Base-by-base conservation (phyloP, 169 alveolate genomes). In the Plasmodium knowlesi region DNA sequence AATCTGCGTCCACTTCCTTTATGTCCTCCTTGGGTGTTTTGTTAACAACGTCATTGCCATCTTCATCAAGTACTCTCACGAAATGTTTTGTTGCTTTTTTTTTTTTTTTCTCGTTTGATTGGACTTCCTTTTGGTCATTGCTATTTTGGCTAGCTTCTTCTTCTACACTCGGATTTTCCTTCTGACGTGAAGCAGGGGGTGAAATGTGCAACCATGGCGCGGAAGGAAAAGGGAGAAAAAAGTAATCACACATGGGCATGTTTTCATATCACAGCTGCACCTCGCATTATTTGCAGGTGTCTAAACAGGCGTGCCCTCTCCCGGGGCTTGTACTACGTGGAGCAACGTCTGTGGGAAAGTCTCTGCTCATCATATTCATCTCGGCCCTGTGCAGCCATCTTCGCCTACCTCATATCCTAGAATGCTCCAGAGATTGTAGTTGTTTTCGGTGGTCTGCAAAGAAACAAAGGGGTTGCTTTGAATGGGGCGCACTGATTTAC, bases 391-490 rank as follows among this genome's bases (percentile, higher is more conserved):
- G 30, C n/a, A 6, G 32, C 54, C 37, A 16, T 8, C 30, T 19
- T 3, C 39, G 25, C 39, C 72, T 80, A 90, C 94, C 57, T 79
- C 94, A 70, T 79, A 90, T 54, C 94, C 94, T 16, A 90, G 37
- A 0, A 90, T 90, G 37, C 61, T 90, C 94, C 94, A 90, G 72
- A 90, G 72, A 30, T 86, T 71, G 61, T 34, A 39, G 12, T 79
- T 80, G 19, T 43, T 70, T 67, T 34, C 82, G 10, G 70, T 22
- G 16, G 30, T 84, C 94, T 90, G 41, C 19, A 19, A 90, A 80
- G 50, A 90, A 57, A 61, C 76, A 2, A 46, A 74, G 25, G 32
- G 53, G 28, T 5, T 41, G 53, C 30, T 10, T 57, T 10, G 73
- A 16, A 57, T 22, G 73, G 54, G n/a, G 54, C 3, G 8, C 2